Base-by-base conservation (phyloP, 495 filamentous ascomycete genomes). In the Penicillium diatomitis region DNA sequence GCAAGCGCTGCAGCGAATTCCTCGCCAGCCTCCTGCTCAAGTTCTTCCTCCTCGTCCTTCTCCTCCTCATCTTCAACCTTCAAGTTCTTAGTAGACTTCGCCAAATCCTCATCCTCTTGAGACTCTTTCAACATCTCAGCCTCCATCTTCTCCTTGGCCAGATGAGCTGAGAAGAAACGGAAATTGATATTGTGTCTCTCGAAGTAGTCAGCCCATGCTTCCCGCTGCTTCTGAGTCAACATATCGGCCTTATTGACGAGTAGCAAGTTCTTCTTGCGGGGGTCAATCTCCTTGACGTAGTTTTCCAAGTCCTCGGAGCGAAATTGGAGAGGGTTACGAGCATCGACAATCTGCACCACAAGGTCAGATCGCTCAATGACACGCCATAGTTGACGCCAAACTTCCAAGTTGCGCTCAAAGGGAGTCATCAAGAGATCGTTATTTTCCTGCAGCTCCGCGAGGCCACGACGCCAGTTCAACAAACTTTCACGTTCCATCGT, bases 171-270 rank as follows among this genome's bases (percentile, higher is more conserved):
- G 74, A 99, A 99, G 72, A 96, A 99, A 48, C 81, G 85, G 70
- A 89, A 99, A 47, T 83, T 80, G 57, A 99, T 92, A 9, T 81
- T 78, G 29, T 84, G 78, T 46, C 78, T 73, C 58, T 87, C 83
- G 53, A 99, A 95, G 60, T 95, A 90, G 46, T 85, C 78, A 6
- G 90, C 89, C 94, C 94, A 99, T 2, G 73, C 72, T 56, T 80
- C 81, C 57, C 94, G 72, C 67, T 99, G 94, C 56, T 82, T 80
- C 46, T 81, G 65, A 10, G 89, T 92, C 88, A 99, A 88, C 94
- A 99, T 95, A 73, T 99, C 94, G 37, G 94, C 91, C 78, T 99
- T 99, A 72, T 99, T 99, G 47, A 99, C 88, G 35, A 99, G 71
- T 40, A 99, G 67, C 57, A 99, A 60, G 64, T 99, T 99, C 54